Percentiles rank a stretch among this genome's conserved stretches.
phyloP scores from a whole-genome alignment of 306 rosid genomes.

The Acmispon strigosus region DNA sequence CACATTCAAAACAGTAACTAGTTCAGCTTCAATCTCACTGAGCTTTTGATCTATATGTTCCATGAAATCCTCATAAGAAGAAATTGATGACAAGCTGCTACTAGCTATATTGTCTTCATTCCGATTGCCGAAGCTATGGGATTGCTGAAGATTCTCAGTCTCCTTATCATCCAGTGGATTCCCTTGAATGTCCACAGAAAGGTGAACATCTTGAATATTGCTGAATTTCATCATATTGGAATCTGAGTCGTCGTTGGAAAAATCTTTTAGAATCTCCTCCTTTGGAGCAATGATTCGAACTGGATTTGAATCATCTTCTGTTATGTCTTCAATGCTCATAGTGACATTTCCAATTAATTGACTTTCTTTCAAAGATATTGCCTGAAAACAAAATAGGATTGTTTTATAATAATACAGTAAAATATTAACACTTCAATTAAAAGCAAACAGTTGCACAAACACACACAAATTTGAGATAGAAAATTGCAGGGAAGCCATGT shows the following conservation, averaged over 20 bases:
- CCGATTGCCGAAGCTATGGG: not conserved
- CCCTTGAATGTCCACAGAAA: conserved; percentile 26
- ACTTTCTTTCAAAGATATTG: conserved; percentile 71
- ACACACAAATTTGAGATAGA: not conserved
- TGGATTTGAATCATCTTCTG: conserved; percentile 43
- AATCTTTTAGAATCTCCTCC: conserved; percentile 35
- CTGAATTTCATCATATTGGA: conserved; percentile 16
- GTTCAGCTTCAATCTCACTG: conserved; percentile 62
- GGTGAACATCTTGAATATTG: conserved; percentile 33
- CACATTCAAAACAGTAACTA: conserved; percentile 51
- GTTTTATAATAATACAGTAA: conserved; percentile 10
- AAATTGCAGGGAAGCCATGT: not conserved
- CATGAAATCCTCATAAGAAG: conserved; percentile 57
- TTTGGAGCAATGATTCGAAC: conserved; percentile 65
- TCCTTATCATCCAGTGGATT: conserved; percentile 28
- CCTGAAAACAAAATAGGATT: conserved; percentile 52
- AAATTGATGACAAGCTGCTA: conserved; percentile 35
- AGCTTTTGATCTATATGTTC: conserved; percentile 63
- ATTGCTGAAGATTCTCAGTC: conserved; percentile 21
- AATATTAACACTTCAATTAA: not conserved
- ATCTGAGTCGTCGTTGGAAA: conserved; percentile 10
- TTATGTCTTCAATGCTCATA: conserved; percentile 46
- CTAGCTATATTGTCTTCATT: conserved; percentile 31
- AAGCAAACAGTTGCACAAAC: not conserved
- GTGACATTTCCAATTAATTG: conserved; percentile 66